These are phyloP conservation scores for Camelina neglecta DNA, from an alignment of 345 rosid species.

Conservation along the genomic window DNA sequence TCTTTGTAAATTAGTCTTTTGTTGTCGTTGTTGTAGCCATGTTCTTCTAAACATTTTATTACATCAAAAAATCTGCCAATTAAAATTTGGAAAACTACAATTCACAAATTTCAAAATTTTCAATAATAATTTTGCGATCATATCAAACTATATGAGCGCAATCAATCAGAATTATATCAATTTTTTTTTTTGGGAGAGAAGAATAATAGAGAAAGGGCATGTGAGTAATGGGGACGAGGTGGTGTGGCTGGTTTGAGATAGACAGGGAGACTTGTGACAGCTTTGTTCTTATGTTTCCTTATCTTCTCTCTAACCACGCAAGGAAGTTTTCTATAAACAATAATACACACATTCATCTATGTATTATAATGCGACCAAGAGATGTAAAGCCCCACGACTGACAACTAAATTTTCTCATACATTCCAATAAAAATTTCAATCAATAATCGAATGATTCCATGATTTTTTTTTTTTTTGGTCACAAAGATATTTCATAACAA, in stretches of 20 bases:
- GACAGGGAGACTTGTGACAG: slow-evolving; percentile 42
- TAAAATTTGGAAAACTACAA: not conserved
- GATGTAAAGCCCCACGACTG: slow-evolving; percentile 34
- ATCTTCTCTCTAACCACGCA: slow-evolving; percentile 33
- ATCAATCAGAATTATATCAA: not conserved
- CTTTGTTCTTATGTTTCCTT: slow-evolving; percentile 42
- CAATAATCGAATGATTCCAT: slow-evolving; percentile 4
- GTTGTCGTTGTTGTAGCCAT: slow-evolving; percentile 21
- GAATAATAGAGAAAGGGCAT: slow-evolving; percentile 43
- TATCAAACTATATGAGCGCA: not conserved
- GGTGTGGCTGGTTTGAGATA: slow-evolving; percentile 45
- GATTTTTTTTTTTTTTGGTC: no score
- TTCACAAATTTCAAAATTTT: not conserved
- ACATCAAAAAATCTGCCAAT: not conserved
- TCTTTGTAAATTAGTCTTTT: slow-evolving; percentile 42
- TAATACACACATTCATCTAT: not conserved
- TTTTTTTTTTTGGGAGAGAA: slow-evolving; percentile 2
- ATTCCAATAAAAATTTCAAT: slow-evolving; percentile 9
- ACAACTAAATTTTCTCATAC: slow-evolving; percentile 2
- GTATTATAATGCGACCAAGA: slow-evolving; percentile 34
- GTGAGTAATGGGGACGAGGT: slow-evolving; percentile 50
- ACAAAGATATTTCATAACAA: not conserved
- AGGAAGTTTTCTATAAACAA: not conserved
- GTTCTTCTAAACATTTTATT: slow-evolving; percentile 13
- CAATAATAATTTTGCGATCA: not conserved